Evolutionary conservation across 768 basidiomycete genomes (phyloP).

Genomic region (Kwoniella mangroviensis): DNA sequence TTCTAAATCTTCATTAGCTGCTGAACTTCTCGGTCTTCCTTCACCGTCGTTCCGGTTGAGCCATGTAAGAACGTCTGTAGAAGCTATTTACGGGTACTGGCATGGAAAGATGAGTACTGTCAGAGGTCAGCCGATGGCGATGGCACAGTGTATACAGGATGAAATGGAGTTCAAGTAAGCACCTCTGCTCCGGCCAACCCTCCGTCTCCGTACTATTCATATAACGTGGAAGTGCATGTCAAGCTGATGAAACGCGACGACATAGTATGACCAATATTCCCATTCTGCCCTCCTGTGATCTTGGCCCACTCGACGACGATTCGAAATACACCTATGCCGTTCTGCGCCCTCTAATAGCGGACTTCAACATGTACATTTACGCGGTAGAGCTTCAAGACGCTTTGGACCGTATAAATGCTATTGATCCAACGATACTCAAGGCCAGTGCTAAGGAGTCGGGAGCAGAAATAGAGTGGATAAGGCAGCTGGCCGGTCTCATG

Average conservation of each 20-base stretch:
- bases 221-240: not conserved
- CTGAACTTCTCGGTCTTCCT: conserved; percentile 13
- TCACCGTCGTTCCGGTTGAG: not conserved
- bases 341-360: conserved; percentile 7
- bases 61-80: conserved; percentile 8
- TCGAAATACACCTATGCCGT: conserved; percentile 7
- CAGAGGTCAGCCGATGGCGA: conserved; percentile 1
- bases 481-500: conserved; percentile 10
- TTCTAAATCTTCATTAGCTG: not conserved
- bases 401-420: conserved; percentile 9
- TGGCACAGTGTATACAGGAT: conserved; percentile 16
- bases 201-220: not conserved
- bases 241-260: not conserved
- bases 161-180: conserved; percentile 23
- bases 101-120: conserved; percentile 17
- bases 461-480: conserved; percentile 13
- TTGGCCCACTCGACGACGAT: not conserved
- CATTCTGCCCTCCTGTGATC: not conserved
- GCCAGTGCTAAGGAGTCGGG: not conserved
- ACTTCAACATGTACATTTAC: conserved; percentile 16
- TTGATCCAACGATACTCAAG: not conserved
- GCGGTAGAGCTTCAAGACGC: conserved; percentile 20
- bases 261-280: conserved; percentile 14
- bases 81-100: conserved; percentile 16
- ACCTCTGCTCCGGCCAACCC: not conserved